Base-by-base conservation (phyloP, 768 basidiomycete genomes). In the Tylopilus cervinicoccineus region DNA sequence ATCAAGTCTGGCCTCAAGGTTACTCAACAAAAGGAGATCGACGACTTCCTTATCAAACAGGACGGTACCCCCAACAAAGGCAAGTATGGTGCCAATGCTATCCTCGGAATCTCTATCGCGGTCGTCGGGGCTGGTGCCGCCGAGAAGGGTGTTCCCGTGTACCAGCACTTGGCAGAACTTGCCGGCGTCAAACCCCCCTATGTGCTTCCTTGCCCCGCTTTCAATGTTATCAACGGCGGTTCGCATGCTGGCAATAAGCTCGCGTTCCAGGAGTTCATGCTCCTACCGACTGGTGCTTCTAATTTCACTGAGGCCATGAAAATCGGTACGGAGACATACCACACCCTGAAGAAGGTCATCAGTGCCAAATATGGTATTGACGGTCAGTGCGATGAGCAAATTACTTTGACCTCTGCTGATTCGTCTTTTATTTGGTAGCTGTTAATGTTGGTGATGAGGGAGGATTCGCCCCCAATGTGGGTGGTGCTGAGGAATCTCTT, bases 261-360 rank as follows among this genome's bases (percentile, higher is more conserved):
- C 55, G 96, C 96, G 32, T 99, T 98, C 90, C 96, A 99, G 74
- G 96, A 99, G 73, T 99, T 99, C 79, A 98, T 99, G 96, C 80
- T 99, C 59, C 80, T 97, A 54, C 95, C 96, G 53, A 94, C 93
- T 52, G 95, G 94, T 44, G 96, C 96, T 43, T 60, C 77, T 16
- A 79, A 79, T 51, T 99, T 98, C 80, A 84, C 89, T 27, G 94
- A 99, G 77, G 93, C 96, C 49, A 86, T 99, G 85, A 95, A 97
- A 76, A 93, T 95, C 52, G 96, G 96, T 52, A 88, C 94, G 10
- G 96, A 99, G 75, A 94, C 91, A 20, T 96, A 96, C 76, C 93
- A 96, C 78, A 88, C 87, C 56, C 78, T 98, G 66, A 99, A 99
- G 81, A 96, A 93, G 78, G 94, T 99, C 66, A 99, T 99, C 77